Conservation (phyloP, 495 filamentous ascomycete genomes). For the Barbatosphaeria neglecta region DNA sequence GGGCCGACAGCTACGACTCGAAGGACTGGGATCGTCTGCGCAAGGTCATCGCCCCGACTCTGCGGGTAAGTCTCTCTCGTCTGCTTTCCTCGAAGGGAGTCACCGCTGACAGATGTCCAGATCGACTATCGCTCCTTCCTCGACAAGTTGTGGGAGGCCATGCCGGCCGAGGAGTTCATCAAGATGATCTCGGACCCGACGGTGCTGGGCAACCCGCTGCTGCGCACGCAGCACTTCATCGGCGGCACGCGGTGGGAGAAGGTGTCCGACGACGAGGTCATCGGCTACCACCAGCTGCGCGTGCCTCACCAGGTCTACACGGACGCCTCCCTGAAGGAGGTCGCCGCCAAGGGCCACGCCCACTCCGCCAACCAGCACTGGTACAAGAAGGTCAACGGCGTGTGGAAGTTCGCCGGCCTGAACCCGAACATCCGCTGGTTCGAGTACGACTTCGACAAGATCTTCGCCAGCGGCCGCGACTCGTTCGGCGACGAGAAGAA, state of each 20-base stretch:
- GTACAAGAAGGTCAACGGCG: constrained; percentile 62
- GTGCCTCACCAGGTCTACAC: constrained; percentile 60
- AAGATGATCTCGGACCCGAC: constrained; percentile 52
- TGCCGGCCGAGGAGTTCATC: constrained; percentile 62
- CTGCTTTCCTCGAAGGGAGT: background rate
- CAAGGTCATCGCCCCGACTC: constrained; percentile 59
- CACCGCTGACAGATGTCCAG: constrained; percentile 6
- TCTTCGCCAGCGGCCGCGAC: constrained; percentile 34
- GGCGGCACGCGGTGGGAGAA: constrained; percentile 63
- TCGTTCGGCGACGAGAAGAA: constrained; percentile 20
- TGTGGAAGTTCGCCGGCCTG: constrained; percentile 76
- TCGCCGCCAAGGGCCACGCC: constrained; percentile 52
- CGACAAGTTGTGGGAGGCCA: constrained; percentile 57
- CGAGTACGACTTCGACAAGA: constrained; percentile 55
- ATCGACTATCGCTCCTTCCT: constrained; percentile 70
- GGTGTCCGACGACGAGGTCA: constrained; percentile 52
- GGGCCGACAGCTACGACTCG: constrained; percentile 74
- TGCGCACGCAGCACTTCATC: constrained; percentile 70
- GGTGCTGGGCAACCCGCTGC: constrained; percentile 57
- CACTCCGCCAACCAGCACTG: constrained; percentile 62
- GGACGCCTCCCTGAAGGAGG: constrained; percentile 34
- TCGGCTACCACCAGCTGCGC: constrained; percentile 66
- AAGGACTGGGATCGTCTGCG: constrained; percentile 68
- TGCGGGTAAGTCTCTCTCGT: constrained; percentile 32
- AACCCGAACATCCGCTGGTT: constrained; percentile 58